phyloP scores from a whole-genome alignment of 495 filamentous ascomycete genomes.

The Xylaria nigripes region DNA sequence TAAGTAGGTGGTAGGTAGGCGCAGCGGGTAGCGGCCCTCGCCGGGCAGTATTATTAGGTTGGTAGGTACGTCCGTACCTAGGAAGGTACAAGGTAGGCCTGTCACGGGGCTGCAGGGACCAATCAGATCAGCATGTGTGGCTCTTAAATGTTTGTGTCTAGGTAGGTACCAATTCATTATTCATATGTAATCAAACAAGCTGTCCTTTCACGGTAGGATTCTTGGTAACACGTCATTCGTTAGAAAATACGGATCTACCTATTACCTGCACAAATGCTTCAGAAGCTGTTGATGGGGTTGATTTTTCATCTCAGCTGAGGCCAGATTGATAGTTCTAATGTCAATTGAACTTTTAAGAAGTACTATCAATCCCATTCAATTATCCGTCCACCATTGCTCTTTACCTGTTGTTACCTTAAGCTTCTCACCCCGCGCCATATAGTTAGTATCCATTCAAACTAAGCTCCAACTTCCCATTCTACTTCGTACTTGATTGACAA shows the following conservation, averaged over 20 bases:
- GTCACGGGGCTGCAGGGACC: constrained; percentile 16
- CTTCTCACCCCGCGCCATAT: no score
- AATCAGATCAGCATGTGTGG: constrained; percentile 25
- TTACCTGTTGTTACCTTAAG: no score
- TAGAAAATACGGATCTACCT: not conserved
- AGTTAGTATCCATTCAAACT: no score
- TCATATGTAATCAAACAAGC: constrained; percentile 8
- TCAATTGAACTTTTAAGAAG: constrained; percentile 4
- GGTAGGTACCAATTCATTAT: no score
- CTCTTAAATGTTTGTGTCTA: no score
- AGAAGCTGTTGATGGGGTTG: constrained; percentile 9
- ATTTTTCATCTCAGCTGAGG: constrained; percentile 15
- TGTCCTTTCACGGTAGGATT: constrained; percentile 22
- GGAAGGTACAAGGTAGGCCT: not conserved
- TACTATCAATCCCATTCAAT: not conserved
- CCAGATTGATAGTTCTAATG: constrained; percentile 19
- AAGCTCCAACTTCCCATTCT: not conserved
- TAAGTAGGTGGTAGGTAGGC: no score
- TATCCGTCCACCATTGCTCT: not conserved
- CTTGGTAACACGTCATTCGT: constrained; percentile 15
- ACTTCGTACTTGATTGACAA: constrained; percentile 3
- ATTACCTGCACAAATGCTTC: not conserved
- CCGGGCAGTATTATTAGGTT: no score
- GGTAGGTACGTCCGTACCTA: no score
- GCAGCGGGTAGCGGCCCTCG: no score